Percentiles rank a stretch among this genome's conserved stretches.
These are phyloP conservation scores for Yamadazyma conglobata DNA, from an alignment of 1,139 yeast species.

Conservation along the genomic window DNA sequence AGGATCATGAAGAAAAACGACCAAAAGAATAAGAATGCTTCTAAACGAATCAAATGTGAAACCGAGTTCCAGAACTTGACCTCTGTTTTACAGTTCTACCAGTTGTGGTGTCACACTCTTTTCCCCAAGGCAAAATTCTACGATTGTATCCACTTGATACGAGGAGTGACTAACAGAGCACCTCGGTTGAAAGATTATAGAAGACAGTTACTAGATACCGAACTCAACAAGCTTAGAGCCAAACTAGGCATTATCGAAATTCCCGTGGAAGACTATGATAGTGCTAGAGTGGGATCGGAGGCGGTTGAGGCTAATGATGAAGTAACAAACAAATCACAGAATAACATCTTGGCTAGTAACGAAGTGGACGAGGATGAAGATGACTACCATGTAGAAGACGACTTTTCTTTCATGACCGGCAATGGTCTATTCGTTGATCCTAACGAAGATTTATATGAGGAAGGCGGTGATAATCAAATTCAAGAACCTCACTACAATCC, in stretches of 20 bases:
- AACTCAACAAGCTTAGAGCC: conserved; percentile 30
- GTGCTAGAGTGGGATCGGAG: neutral
- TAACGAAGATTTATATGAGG: conserved; percentile 19
- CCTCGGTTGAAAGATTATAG: conserved; percentile 34
- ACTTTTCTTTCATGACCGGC: conserved; percentile 31
- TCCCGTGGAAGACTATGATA: conserved; percentile 2
- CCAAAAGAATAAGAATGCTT: conserved; percentile 10
- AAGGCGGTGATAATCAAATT: neutral
- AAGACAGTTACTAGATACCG: conserved; percentile 33
- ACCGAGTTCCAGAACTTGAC: conserved; percentile 42
- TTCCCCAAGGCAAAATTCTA: conserved; percentile 75
- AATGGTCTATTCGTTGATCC: conserved; percentile 24
- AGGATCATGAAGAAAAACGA: conserved; percentile 29
- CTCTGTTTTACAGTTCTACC: conserved; percentile 61
- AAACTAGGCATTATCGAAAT: conserved; percentile 31
- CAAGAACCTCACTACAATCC: conserved; percentile 1
- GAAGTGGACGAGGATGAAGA: conserved; percentile 14
- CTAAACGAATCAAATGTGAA: conserved; percentile 25
- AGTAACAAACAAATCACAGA: neutral
- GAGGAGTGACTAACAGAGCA: conserved; percentile 33
- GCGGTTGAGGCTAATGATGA: neutral
- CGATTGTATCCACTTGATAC: conserved; percentile 48
- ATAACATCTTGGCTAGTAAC: conserved; percentile 7
- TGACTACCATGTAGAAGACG: conserved; percentile 21
- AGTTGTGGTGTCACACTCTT: conserved; percentile 79